These are phyloP conservation scores for Hordeum pubiflorum DNA, from an alignment of 202 grass and related monocot genomes.

Conservation along the genomic window DNA sequence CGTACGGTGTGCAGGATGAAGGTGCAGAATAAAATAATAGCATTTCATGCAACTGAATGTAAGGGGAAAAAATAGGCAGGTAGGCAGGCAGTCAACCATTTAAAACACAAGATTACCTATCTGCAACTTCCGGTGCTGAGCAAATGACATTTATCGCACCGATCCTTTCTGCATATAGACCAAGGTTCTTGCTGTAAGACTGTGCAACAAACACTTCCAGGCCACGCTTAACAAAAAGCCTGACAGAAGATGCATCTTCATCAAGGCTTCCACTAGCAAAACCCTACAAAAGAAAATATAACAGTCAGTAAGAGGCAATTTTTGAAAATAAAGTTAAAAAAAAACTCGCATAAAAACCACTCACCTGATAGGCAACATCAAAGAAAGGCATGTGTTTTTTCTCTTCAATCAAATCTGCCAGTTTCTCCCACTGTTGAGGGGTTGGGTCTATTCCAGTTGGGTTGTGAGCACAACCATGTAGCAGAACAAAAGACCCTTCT, in stretches of 20 bases:
- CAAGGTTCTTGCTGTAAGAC: conserved; percentile 97
- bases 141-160: conserved; percentile 90
- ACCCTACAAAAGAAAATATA: conserved; percentile 45
- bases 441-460: conserved; percentile 91
- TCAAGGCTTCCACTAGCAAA: conserved; percentile 98
- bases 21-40: background rate
- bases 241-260: conserved; percentile 81
- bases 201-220: conserved; percentile 92
- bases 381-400: conserved; percentile 87
- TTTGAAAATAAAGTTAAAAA: background rate
- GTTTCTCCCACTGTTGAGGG: conserved; percentile 73
- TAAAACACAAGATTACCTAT: conserved; percentile 41
- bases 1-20: background rate
- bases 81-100: background rate
- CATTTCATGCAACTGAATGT: background rate
- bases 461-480: conserved; percentile 91
- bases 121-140: conserved; percentile 60
- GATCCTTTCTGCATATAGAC: conserved; percentile 85
- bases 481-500: conserved; percentile 83
- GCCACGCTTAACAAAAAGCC: conserved; percentile 81
- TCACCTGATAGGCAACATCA: conserved; percentile 97
- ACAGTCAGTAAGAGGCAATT: conserved; percentile 13
- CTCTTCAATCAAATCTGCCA: conserved; percentile 82
- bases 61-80: background rate
- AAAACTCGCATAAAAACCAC: conserved; percentile 7